These are phyloP conservation scores for Ophiocordyceps camponoti-leonardi DNA, from an alignment of 2,329 filamentous ascomycete genomes.

Conservation along the genomic window DNA sequence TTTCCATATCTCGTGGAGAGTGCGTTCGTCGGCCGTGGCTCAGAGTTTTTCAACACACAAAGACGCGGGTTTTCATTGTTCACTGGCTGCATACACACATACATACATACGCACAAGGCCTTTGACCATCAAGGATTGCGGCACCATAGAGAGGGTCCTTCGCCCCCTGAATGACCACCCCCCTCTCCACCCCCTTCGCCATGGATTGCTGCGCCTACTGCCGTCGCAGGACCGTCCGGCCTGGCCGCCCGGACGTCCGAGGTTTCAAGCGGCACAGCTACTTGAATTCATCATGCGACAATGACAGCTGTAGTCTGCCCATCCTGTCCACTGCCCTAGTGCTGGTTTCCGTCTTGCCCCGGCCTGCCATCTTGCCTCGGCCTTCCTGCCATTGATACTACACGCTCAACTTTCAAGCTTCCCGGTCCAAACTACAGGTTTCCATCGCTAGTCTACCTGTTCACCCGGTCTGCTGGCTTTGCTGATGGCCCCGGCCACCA, in stretches of 20 bases:
- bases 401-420: not conserved
- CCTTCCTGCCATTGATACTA: too few relatives aligned
- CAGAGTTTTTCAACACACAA: not conserved
- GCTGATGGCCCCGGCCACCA: not conserved
- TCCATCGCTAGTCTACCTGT: not conserved
- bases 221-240: not conserved
- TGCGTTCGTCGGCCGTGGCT: too few relatives aligned
- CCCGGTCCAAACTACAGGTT: not conserved
- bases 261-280: slow-evolving; percentile 3
- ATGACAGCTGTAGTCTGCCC: not conserved
- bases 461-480: not conserved
- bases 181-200: not conserved
- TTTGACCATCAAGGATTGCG: not conserved
- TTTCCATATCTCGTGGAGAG: not conserved
- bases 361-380: not conserved
- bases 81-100: too few relatives aligned
- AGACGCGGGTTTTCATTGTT: not conserved
- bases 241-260: slow-evolving; percentile 1
- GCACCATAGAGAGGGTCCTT: not conserved
- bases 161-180: not conserved
- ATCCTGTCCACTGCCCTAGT: not conserved
- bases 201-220: not conserved
- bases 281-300: not conserved
- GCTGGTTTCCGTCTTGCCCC: not conserved
- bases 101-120: not conserved